Base-by-base conservation (phyloP, 2,329 filamentous ascomycete genomes). In the Epichloe typhina region DNA sequence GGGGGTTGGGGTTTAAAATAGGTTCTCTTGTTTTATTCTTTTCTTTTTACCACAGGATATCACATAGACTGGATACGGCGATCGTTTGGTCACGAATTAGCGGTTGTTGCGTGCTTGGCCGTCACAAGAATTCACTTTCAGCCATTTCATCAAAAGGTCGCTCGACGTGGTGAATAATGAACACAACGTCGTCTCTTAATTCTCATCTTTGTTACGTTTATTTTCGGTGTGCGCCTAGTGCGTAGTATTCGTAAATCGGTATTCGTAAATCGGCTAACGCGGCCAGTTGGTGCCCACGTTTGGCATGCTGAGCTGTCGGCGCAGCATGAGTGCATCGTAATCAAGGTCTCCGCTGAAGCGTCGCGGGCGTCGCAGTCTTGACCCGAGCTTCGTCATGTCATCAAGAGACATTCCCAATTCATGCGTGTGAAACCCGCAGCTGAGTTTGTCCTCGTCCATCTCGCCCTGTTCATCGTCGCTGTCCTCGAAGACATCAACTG, bases 1-100 rank as follows among this genome's bases (percentile, higher is more conserved):
- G 5, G 17, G 17, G 17, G 17, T 17, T 17, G 19, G 13, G 37
- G n/a, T 13, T 6, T 38, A 4, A 23, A 31, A 35, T 6, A 5
- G 9, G 31, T 12, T 21, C 7, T 5, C 3, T n/a, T 21, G 2
- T 21, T 26, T 42, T 3, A 12, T 13, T 23, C 7, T 12, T 17
- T 17, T 4, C 6, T 13, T 13, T 15, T 11, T 21, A 15, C 5
- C 31, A n/a, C 12, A 33, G 36, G 31, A 42, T 33, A 31, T 46
- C 36, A 49, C 12, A 31, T 52, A 38, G 23, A 40, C 50, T 48
- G 33, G 35, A 48, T 51, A 48, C 21, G 40, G 46, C 40, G 45
- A 51, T 35, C 7, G 8, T 44, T n/a, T 41, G 17, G 35, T 21
- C 41, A 19, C 15, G 13, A 21, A 26, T 44, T 44, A 13, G 42